Base-by-base conservation (phyloP, 805 yeast genomes). In the Tetrapisispora iriomotensis region DNA sequence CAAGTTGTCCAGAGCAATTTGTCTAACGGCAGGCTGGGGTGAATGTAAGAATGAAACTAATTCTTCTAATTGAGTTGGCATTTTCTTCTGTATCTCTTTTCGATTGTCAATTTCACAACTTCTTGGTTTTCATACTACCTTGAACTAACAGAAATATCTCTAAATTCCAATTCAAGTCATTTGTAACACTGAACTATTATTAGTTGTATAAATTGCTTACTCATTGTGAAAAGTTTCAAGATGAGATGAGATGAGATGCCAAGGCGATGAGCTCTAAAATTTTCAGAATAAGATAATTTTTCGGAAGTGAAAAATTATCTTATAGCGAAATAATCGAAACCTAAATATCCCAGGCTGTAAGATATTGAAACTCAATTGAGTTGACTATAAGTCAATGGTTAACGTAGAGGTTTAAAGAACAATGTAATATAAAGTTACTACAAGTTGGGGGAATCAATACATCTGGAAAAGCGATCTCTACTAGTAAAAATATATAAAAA, bases 31-130 rank as follows among this genome's bases (percentile, higher is more conserved):
- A 2, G 82, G 79, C 54, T 82, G 85, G 1, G 83, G 80, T 7
- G 90, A 75, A 58, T 84, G 95, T 44, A 88, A 67, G 55, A 88
- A 87, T 35, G 71, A 76, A 18, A 86, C 94, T 32, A 88, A 66
- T 49, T 74, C 78, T 54, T 72, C 74, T 17, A 75, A 53, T 54
- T 74, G 76, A 8, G 71, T 46, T 3, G 75, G 68, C 78, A 73
- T 74, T 3, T 17, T 23, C 3, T 5, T 15, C 10, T n/a, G 15
- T 18, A 13, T 26, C n/a, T n/a, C n/a, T n/a, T 43, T 45, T 22
- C 19, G 10, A 8, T 18, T 8, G 10, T 23, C 8, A 8, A 23
- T 23, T 23, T 10, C 25, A 8, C 25, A 23, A 23, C 10, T 23
- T 23, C 25, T 23, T 8, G 25, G 10, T 8, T 8, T n/a, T n/a